These are phyloP conservation scores for Pleochaeta shiraiana DNA, from an alignment of 2,329 filamentous ascomycete species.

Conservation along the genomic window DNA sequence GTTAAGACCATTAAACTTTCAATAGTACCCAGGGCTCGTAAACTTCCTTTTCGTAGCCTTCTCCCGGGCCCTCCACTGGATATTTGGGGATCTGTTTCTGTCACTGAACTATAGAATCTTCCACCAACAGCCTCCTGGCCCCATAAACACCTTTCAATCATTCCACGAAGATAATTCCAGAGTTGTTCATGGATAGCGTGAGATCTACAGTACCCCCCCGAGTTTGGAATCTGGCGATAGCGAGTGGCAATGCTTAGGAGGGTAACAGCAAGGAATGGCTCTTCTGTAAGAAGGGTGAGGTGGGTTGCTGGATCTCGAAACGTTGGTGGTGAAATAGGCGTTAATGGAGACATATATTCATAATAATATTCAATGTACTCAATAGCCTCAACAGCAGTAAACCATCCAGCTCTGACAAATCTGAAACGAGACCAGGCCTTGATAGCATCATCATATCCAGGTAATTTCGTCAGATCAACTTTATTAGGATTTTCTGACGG, in stretches of 20 bases:
- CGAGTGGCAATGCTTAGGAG: conserved; percentile 79
- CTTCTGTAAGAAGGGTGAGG: conserved; percentile 59
- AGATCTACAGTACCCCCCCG: conserved; percentile 62
- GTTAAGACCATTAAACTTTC: conserved; percentile 87
- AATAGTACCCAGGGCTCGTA: conserved; percentile 79
- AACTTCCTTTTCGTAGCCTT: conserved; percentile 50
- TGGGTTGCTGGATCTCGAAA: conserved; percentile 70
- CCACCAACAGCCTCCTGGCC: conserved; percentile 91
- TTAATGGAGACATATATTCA: conserved; percentile 71
- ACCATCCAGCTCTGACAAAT: conserved; percentile 94
- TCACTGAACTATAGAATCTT: conserved; percentile 45
- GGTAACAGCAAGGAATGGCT: conserved; percentile 82
- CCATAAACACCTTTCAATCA: conserved; percentile 91
- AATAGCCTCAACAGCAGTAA: conserved; percentile 82
- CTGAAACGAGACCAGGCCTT: conserved; percentile 80
- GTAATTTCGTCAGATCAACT: conserved; percentile 21
- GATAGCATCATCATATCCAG: conserved; percentile 46
- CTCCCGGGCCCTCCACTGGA: conserved; percentile 50
- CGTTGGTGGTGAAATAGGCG: conserved; percentile 80
- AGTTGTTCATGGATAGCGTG: conserved; percentile 88
- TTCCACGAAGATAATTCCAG: conserved; percentile 82
- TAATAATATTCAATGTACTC: conserved; percentile 95
- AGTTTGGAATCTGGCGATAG: conserved; percentile 59
- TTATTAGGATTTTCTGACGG: conserved; percentile 7
- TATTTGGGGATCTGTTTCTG: conserved; percentile 33